Percentiles rank a stretch among this genome's conserved stretches.
Evolutionary conservation across 2,329 filamentous ascomycete genomes (phyloP).

Genomic region (Tolypocladium inflatum): DNA sequence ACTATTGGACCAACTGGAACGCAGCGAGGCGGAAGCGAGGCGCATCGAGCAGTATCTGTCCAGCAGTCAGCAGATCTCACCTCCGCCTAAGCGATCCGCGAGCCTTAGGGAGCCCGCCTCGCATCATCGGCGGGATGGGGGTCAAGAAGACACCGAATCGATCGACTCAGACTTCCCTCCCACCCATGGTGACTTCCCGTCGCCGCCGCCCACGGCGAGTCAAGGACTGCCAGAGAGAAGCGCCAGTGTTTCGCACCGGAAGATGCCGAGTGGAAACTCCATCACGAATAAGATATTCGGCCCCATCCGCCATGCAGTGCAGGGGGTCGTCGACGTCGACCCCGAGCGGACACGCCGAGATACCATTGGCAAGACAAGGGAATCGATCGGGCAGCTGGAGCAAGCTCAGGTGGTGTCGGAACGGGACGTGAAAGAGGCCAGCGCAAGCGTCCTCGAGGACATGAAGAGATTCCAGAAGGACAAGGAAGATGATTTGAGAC

Average conservation of each 20-base stretch:
- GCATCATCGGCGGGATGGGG: slow-evolving; percentile 44
- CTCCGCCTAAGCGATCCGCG: slow-evolving; percentile 58
- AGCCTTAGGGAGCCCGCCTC: slow-evolving; percentile 41
- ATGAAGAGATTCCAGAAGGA: slow-evolving; percentile 87
- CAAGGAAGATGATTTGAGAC: slow-evolving; percentile 87
- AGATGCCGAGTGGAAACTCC: slow-evolving; percentile 77
- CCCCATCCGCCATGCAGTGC: slow-evolving; percentile 86
- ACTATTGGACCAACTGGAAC: slow-evolving; percentile 80
- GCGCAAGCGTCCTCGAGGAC: slow-evolving; percentile 77
- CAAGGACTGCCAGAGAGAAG: slow-evolving; percentile 57
- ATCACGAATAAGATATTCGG: slow-evolving; percentile 93
- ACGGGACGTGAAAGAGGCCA: slow-evolving; percentile 89
- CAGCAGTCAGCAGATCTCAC: slow-evolving; percentile 53
- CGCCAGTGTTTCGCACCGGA: slow-evolving; percentile 53
- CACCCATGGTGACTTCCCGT: slow-evolving; percentile 62
- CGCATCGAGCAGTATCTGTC: slow-evolving; percentile 90
- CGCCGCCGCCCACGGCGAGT: slow-evolving; percentile 60
- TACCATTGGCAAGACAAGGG: slow-evolving; percentile 89
- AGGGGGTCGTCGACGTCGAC: slow-evolving; percentile 93
- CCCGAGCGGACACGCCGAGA: slow-evolving; percentile 87
- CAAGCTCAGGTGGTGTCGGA: slow-evolving; percentile 83
- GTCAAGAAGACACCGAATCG: slow-evolving; percentile 70
- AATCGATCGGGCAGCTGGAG: slow-evolving; percentile 77
- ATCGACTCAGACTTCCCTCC: slow-evolving; percentile 96
- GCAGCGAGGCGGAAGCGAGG: slow-evolving; percentile 84